A percentile compares a stretch with the other conserved stretches of the same genome.
Conservation (phyloP, 2,329 filamentous ascomycete species). For the Diplocarpon rosae region DNA sequence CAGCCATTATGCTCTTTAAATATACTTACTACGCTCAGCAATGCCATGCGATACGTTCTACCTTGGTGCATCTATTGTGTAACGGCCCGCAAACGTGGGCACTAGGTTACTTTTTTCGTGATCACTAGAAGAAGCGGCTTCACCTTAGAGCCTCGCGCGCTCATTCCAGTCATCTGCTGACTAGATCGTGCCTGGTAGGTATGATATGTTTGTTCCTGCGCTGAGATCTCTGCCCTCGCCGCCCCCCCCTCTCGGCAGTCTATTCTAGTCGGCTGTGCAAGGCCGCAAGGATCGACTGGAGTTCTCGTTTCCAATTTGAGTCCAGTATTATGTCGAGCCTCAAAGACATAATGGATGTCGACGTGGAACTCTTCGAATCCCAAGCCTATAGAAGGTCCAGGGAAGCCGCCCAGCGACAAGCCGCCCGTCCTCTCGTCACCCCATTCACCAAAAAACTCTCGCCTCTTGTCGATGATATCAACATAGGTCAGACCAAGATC, state of each 20-base stretch:
- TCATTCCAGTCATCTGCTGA: slow-evolving; percentile 14
- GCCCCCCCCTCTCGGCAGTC: slow-evolving; percentile 13
- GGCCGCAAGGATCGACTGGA: slow-evolving; percentile 19
- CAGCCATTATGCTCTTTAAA: slow-evolving; percentile 15
- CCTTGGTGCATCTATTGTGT: slow-evolving; percentile 27
- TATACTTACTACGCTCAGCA: slow-evolving; percentile 20
- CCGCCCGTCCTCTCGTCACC: slow-evolving; percentile 17
- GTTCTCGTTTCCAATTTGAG: slow-evolving; percentile 21
- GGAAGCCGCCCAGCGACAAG: slow-evolving; percentile 23
- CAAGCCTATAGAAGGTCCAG: slow-evolving; percentile 27
- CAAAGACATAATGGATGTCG: slow-evolving; percentile 29
- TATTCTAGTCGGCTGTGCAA: slow-evolving; percentile 26
- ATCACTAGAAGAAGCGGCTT: slow-evolving; percentile 14
- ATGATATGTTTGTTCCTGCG: slow-evolving; percentile 14
- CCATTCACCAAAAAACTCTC: slow-evolving; percentile 16
- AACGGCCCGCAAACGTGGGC: slow-evolving; percentile 14
- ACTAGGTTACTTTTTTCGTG: slow-evolving; percentile 16
- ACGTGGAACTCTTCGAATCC: slow-evolving; percentile 27
- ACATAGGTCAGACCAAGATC: slow-evolving; percentile 17
- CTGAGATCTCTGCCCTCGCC: slow-evolving; percentile 17
- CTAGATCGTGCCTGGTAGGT: slow-evolving; percentile 15
- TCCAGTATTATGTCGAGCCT: slow-evolving; percentile 26
- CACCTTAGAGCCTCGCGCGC: slow-evolving; percentile 7
- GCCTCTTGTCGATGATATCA: slow-evolving; percentile 15
- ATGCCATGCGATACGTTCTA: slow-evolving; percentile 26